phyloP scores from a whole-genome alignment of 1,284 basidiomycete genomes.

The Heterobasidion occidentale region DNA sequence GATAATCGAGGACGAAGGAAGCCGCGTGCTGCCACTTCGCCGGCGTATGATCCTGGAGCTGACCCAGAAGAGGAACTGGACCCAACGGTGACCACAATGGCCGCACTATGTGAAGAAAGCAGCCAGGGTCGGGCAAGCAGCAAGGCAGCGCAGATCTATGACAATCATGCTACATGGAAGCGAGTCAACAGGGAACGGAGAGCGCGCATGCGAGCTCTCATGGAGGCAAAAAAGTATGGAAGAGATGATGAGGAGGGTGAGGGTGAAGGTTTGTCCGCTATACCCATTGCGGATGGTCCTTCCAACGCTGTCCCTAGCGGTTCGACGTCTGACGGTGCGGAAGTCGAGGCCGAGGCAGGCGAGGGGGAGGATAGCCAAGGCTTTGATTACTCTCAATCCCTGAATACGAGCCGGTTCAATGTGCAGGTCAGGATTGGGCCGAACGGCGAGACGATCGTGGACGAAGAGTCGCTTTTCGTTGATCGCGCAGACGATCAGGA shows the following conservation, averaged over 20 bases:
- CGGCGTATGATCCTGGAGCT: constrained; percentile 46
- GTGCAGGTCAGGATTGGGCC: constrained; percentile 78
- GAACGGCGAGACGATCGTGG: constrained; percentile 74
- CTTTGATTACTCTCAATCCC: constrained; percentile 59
- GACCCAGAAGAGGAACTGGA: constrained; percentile 70
- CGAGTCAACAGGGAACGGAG: constrained; percentile 54
- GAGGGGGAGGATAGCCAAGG: constrained; percentile 30
- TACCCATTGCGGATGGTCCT: constrained; percentile 7
- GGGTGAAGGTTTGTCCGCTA: constrained; percentile 11
- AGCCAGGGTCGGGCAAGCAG: constrained; percentile 69
- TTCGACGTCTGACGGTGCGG: background rate
- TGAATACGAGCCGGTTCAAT: constrained; percentile 64
- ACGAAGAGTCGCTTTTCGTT: constrained; percentile 73
- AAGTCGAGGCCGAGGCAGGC: constrained; percentile 2
- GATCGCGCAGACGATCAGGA: constrained; percentile 59
- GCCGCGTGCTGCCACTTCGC: constrained; percentile 29
- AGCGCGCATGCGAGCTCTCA: constrained; percentile 45
- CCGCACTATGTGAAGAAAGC: constrained; percentile 62
- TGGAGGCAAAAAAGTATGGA: constrained; percentile 71
- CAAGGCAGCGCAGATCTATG: constrained; percentile 59
- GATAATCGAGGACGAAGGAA: background rate
- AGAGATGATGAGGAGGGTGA: constrained; percentile 41
- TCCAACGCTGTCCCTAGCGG: background rate
- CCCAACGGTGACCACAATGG: constrained; percentile 73
- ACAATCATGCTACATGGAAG: constrained; percentile 65